Evolutionary conservation across 179 eudicot genomes (phyloP), one percentile per base, ranked within the genome.

Genomic region (Beta macrorhiza): DNA sequence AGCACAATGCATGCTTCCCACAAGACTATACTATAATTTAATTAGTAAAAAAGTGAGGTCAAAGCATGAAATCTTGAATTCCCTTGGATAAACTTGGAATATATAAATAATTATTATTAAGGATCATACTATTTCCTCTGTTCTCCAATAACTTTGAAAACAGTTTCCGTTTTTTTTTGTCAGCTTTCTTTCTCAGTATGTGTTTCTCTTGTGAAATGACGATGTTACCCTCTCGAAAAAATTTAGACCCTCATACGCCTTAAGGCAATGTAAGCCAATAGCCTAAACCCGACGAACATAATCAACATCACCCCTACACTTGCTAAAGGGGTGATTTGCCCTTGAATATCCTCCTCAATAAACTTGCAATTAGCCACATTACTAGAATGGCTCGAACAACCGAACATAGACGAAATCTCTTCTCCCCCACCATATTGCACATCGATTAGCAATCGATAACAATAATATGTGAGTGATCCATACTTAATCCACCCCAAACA

Each of bases 401-500:
- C 92, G 1, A 92, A 81, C 45, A 83, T 20, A 0, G 87, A 62
- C 20, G 91, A 87, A 15, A 93, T 86, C 0, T 44, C 83, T 20
- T 85, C 79, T 7, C 97, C 99, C 0, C 80, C 87, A 25, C 91
- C 93, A 37, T 93, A 95, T 77, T 95, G 99, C 20, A 93, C 92
- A 47, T 83, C 80, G 8, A 95, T 91, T 14, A 95, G 86, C 14
- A 95, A 91, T 81, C 89, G 85, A 55, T 92, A 95, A 53, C 87
- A 81, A 78, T 92, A 92, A 72, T 86, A 95, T 7, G 97, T 93
- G 2, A 89, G 78, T 0, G 99, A 95, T 0, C 81, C 82, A 49
- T 93, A 95, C 84, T 90, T 93, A 57, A 92, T 86, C 99, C 99
- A 95, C 1, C 87, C 84, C 81, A 93, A 80, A 52, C 89, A 92